These are phyloP conservation scores for Paraphoma chrysanthemicola DNA, from an alignment of 2,329 filamentous ascomycete species.

Conservation along the genomic window DNA sequence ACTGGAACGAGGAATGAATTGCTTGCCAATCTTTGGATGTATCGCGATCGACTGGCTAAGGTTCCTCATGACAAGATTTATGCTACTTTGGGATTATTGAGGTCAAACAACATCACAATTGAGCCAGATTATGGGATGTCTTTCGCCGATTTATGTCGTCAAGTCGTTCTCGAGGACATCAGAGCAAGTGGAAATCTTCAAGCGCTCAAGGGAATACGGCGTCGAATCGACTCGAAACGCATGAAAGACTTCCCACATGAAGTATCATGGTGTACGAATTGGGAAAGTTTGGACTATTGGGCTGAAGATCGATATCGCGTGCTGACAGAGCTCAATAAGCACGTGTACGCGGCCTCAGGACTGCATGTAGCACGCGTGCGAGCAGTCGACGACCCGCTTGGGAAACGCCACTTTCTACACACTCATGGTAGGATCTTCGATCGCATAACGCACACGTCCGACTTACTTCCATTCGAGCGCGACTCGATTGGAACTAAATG, in stretches of 20 bases:
- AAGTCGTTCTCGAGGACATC: neutral
- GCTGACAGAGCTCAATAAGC: neutral
- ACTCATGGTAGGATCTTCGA: neutral
- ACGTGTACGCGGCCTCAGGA: neutral
- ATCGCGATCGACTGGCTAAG: neutral
- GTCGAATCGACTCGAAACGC: no score
- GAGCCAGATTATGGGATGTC: neutral
- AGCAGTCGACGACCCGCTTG: no score
- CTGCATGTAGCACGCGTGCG: no score
- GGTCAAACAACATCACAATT: neutral
- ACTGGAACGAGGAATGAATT: neutral
- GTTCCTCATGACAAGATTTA: conserved; percentile 1
- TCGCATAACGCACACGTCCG: neutral
- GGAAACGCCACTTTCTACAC: neutral
- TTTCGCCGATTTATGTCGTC: neutral
- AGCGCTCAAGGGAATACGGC: neutral
- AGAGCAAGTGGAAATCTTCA: neutral
- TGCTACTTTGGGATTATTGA: neutral
- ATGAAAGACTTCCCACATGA: neutral
- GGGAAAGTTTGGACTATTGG: neutral
- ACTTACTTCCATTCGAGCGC: neutral
- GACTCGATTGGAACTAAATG: no score
- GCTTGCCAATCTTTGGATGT: conserved; percentile 2
- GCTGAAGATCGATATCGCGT: neutral
- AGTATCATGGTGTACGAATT: neutral